Conservation (phyloP, 2,329 filamentous ascomycete species). For the Diatrype stigma region DNA sequence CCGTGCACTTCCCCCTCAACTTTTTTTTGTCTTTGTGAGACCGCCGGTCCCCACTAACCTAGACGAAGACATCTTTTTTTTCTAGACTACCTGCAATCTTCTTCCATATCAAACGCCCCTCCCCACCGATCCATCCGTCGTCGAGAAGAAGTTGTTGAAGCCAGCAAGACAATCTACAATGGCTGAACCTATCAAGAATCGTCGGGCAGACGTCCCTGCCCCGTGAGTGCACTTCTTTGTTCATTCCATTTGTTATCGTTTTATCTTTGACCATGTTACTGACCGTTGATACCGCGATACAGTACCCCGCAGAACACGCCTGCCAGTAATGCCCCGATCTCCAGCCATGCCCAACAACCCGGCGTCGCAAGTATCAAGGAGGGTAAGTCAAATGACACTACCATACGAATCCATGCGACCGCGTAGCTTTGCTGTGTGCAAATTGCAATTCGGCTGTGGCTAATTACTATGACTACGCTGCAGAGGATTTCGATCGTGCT, state of each 20-base stretch:
- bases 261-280: slow-evolving; percentile 2
- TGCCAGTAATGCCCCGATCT: slow-evolving; percentile 91
- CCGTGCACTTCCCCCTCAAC: neutral
- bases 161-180: slow-evolving; percentile 36
- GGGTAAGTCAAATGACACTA: slow-evolving; percentile 56
- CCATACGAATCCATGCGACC: neutral
- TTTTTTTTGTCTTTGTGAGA: neutral
- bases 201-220: slow-evolving; percentile 54
- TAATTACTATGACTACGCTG: slow-evolving; percentile 2
- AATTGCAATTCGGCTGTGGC: neutral
- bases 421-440: too few species aligned
- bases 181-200: slow-evolving; percentile 62
- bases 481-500: slow-evolving; percentile 87
- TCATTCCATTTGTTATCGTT: slow-evolving; percentile 5
- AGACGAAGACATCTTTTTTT: neutral
- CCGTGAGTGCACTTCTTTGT: slow-evolving; percentile 46
- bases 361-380: slow-evolving; percentile 94
- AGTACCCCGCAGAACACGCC: slow-evolving; percentile 99
- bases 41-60: neutral
- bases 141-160: too few species aligned
- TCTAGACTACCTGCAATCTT: neutral
- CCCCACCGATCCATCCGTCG: neutral
- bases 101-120: slow-evolving; percentile 1
- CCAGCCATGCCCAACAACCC: slow-evolving; percentile 93
- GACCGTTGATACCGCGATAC: slow-evolving; percentile 34